phyloP scores from a whole-genome alignment of 495 filamentous ascomycete species.

The Immersiella caudata region DNA sequence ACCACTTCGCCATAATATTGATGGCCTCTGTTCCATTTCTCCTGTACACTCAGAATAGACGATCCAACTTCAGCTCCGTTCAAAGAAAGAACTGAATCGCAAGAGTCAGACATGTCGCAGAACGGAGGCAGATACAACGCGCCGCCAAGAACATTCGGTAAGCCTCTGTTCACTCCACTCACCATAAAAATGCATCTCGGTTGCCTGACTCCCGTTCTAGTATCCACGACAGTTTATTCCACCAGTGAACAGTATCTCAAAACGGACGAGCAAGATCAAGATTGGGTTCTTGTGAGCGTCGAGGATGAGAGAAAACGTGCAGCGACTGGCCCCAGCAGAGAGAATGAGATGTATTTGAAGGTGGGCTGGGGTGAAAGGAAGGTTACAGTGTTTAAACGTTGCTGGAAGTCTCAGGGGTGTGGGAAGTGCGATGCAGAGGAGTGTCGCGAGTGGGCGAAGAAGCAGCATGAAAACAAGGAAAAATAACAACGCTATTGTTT shows the following conservation, averaged over 20 bases:
- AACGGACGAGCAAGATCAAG: not conserved
- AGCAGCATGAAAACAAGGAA: not conserved
- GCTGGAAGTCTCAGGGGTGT: not conserved
- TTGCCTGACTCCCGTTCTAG: not conserved
- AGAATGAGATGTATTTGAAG: not conserved
- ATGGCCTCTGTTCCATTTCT: not conserved
- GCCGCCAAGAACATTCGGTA: not conserved
- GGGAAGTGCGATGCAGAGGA: not conserved
- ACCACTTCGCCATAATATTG: not conserved
- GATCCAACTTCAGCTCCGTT: no score
- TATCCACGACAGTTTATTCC: not conserved
- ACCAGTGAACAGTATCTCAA: not conserved
- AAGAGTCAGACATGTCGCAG: not conserved
- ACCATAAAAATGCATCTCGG: no score
- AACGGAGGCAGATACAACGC: not conserved
- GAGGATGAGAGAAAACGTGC: not conserved
- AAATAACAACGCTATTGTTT: not conserved
- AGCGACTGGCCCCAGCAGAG: not conserved
- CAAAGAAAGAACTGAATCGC: no score
- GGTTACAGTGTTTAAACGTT: not conserved
- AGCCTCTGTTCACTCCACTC: not conserved
- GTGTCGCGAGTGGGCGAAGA: not conserved
- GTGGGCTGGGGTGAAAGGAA: not conserved
- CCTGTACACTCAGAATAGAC: no score
- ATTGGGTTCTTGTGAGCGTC: not conserved